Evolutionary conservation across 225 moss, liverwort and hornwort genomes (phyloP).

Genomic region (Marchantia paleacea): DNA sequence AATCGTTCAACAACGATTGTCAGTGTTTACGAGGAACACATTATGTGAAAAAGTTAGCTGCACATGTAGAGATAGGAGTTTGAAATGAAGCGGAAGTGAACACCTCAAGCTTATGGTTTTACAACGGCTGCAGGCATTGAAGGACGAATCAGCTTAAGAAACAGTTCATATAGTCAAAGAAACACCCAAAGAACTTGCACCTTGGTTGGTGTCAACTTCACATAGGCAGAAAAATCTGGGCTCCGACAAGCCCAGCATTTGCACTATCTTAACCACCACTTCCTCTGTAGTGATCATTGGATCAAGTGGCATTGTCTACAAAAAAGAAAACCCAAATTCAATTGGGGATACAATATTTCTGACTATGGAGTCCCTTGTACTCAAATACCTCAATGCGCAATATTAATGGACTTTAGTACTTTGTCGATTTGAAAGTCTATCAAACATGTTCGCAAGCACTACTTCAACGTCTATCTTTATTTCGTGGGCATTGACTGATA

Average conservation of each 20-base stretch:
- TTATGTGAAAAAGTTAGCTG: neutral
- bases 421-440: too few relatives aligned
- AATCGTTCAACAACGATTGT: neutral
- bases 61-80: neutral
- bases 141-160: neutral
- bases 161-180: neutral
- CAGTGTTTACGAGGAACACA: neutral
- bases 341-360: too few relatives aligned
- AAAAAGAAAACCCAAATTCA: neutral
- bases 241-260: slow-evolving; percentile 60
- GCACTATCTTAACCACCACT: slow-evolving; percentile 49
- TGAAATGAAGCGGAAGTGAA: neutral
- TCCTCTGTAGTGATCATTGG: slow-evolving; percentile 69
- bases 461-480: too few relatives aligned
- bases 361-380: too few relatives aligned
- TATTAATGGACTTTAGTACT: too few relatives aligned
- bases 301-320: slow-evolving; percentile 70
- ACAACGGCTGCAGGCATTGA: neutral
- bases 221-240: slow-evolving; percentile 71
- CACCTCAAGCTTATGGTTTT: neutral
- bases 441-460: too few relatives aligned
- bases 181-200: slow-evolving; percentile 26
- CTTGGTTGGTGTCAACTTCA: slow-evolving; percentile 65
- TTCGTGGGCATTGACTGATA: too few relatives aligned
- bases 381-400: too few relatives aligned